A percentile compares a stretch with the other conserved stretches of the same genome.
Conservation (phyloP, 306 rosid genomes). For the Carpinus viminea region DNA sequence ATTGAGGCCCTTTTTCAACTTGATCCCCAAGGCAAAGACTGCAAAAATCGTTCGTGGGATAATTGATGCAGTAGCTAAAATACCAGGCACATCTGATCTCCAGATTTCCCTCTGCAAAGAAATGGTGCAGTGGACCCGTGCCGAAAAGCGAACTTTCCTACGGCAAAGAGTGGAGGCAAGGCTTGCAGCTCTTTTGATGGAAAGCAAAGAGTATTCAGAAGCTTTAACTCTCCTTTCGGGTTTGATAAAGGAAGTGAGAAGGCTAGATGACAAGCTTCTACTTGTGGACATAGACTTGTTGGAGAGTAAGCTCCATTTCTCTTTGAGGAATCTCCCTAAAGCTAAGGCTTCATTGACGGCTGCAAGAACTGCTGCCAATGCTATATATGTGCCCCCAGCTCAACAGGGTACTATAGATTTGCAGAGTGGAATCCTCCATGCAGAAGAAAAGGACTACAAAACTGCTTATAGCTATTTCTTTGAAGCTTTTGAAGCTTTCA, state of each 20-base stretch:
- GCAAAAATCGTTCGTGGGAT: constrained; percentile 91
- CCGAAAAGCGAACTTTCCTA: constrained; percentile 86
- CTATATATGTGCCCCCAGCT: constrained; percentile 95
- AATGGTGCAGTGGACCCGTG: constrained; percentile 94
- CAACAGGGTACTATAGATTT: constrained; percentile 92
- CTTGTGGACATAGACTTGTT: constrained; percentile 93
- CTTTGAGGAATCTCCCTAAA: constrained; percentile 92
- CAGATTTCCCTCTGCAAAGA: constrained; percentile 88
- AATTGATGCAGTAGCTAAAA: constrained; percentile 83
- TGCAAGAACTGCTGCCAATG: constrained; percentile 96
- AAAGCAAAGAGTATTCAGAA: constrained; percentile 84
- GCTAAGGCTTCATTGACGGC: constrained; percentile 96
- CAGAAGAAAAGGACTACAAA: constrained; percentile 92
- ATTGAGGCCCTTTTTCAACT: constrained; percentile 87
- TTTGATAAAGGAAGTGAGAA: constrained; percentile 91
- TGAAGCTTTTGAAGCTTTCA: constrained; percentile 94
- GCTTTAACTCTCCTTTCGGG: constrained; percentile 77
- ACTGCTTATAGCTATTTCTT: constrained; percentile 90
- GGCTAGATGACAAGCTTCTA: constrained; percentile 93
- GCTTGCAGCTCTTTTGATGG: constrained; percentile 94
- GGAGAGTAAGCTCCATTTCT: constrained; percentile 93
- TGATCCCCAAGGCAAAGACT: constrained; percentile 92
- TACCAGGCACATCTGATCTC: constrained; percentile 83
- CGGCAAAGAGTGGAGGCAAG: constrained; percentile 94
- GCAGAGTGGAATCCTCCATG: constrained; percentile 97